Evolutionary conservation across 2,329 filamentous ascomycete genomes (phyloP), one percentile per base, ranked within the genome.

Genomic region (Pseudocercospora fijiensis): DNA sequence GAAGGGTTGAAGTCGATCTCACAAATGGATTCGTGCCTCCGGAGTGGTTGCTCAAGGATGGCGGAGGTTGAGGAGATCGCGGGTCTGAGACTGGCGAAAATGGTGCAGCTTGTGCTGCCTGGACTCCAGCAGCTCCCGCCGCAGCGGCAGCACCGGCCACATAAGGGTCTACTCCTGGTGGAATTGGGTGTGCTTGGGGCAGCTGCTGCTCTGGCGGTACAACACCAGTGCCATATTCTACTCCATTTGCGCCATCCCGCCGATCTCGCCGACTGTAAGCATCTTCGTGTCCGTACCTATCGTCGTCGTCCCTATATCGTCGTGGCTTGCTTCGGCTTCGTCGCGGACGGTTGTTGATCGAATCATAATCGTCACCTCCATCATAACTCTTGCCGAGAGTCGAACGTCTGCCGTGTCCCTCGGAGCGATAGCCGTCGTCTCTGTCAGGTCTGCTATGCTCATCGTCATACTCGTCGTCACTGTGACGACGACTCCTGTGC

Each of bases 391-490:
- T 63, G 60, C 58, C 58, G 18, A 24, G 30, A 26, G 64, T 47
- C n/a, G 65, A 63, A 9, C 58, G 58, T 47, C 41, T 24, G 3
- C 60, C 56, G 27, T 65, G 62, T n/a, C 65, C 67, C 43, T 70
- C 60, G 8, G 67, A 68, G 11, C 66, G 62, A 22, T 69, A 65
- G 26, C 65, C 69, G 13, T 67, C 60, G n/a, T 71, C 66, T 58
- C 63, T 58, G 41, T 68, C 64, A 52, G 63, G 60, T 56, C 60
- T 52, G 20, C 59, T 53, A n/a, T 63, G 47, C 28, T 70, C 67
- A 20, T 72, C 69, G 9, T 73, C 67, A 55, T 69, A 67, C 37
- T 70, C 70, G 58, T 72, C 70, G 56, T 72, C 67, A 30, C 70
- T 72, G 60, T 70, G 59, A 41, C 72, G 69, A 26, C 72, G 65